phyloP scores from a whole-genome alignment of 257 asterid species.

The Plantago elongata region DNA sequence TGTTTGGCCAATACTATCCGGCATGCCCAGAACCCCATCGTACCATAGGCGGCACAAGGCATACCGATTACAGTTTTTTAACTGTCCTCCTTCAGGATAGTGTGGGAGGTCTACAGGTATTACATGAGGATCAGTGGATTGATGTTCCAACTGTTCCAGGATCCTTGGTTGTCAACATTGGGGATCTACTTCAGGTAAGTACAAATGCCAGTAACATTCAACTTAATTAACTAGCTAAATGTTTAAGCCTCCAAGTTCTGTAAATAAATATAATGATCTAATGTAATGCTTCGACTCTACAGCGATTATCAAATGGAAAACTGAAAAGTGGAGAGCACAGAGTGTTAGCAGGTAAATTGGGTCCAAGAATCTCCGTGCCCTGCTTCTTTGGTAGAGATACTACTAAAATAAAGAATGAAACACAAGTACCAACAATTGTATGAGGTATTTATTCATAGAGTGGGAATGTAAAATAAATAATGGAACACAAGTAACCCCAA shows the following conservation, averaged over 20 bases:
- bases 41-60: conserved; percentile 46
- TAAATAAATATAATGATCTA: too few relatives aligned
- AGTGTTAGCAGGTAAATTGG: conserved; percentile 42
- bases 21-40: conserved; percentile 57
- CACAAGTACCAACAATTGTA: too few relatives aligned
- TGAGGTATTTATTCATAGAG: too few relatives aligned
- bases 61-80: conserved; percentile 43
- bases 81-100: conserved; percentile 54
- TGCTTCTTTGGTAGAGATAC: conserved; percentile 37
- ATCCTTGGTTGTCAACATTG: conserved; percentile 53
- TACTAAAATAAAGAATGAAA: too few relatives aligned
- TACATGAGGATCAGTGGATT: conserved; percentile 38
- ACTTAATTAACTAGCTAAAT: background rate
- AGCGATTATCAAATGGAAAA: conserved; percentile 60
- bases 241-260: background rate
- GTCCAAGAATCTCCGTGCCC: conserved; percentile 62
- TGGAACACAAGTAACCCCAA: too few relatives aligned
- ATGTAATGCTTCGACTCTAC: too few relatives aligned
- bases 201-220: background rate
- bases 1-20: conserved; percentile 55
- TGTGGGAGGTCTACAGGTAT: conserved; percentile 54
- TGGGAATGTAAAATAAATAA: too few relatives aligned
- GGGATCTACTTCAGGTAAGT: conserved; percentile 57
- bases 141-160: conserved; percentile 44
- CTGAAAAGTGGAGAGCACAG: conserved; percentile 46